A percentile compares a stretch with the other conserved stretches of the same genome.
phyloP scores from a whole-genome alignment of 768 basidiomycete species.

The Panus rudis region DNA sequence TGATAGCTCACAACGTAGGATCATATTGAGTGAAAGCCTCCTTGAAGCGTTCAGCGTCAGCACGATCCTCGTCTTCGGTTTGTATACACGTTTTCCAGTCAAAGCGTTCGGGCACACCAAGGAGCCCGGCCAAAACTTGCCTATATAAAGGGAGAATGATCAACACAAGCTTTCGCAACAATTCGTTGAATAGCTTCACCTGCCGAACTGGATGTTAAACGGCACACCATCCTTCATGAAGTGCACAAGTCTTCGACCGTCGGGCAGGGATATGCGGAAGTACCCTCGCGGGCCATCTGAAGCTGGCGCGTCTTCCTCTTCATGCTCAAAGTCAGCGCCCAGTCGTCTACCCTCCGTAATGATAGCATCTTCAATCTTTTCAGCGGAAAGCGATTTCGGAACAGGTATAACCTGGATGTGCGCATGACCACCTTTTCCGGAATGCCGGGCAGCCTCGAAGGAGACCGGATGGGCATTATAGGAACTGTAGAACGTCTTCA shows the following conservation, averaged over 20 bases:
- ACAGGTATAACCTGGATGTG: conserved; percentile 86
- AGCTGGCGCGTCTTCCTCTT: conserved; percentile 56
- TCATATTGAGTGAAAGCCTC: conserved; percentile 72
- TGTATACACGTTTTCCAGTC: conserved; percentile 92
- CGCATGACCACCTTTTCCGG: conserved; percentile 87
- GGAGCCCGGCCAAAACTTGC: conserved; percentile 70
- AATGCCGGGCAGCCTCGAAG: conserved; percentile 84
- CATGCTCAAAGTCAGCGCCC: conserved; percentile 71
- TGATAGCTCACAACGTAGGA: conserved; percentile 37
- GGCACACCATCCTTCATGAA: conserved; percentile 68
- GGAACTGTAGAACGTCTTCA: conserved; percentile 65
- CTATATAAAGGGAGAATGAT: conserved; percentile 33
- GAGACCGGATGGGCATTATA: conserved; percentile 62
- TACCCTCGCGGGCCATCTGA: conserved; percentile 55
- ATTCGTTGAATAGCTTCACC: conserved; percentile 37
- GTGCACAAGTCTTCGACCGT: conserved; percentile 81
- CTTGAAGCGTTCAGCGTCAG: conserved; percentile 81
- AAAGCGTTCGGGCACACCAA: conserved; percentile 68
- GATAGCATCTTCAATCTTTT: conserved; percentile 67
- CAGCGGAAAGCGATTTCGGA: conserved; percentile 42
- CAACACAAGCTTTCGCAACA: background rate
- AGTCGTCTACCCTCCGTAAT: conserved; percentile 54
- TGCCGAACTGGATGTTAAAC: conserved; percentile 90
- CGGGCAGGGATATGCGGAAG: conserved; percentile 87
- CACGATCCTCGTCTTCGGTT: conserved; percentile 77